These are phyloP conservation scores for Geotrichum reessii DNA, from an alignment of 1,139 yeast species.

Conservation along the genomic window DNA sequence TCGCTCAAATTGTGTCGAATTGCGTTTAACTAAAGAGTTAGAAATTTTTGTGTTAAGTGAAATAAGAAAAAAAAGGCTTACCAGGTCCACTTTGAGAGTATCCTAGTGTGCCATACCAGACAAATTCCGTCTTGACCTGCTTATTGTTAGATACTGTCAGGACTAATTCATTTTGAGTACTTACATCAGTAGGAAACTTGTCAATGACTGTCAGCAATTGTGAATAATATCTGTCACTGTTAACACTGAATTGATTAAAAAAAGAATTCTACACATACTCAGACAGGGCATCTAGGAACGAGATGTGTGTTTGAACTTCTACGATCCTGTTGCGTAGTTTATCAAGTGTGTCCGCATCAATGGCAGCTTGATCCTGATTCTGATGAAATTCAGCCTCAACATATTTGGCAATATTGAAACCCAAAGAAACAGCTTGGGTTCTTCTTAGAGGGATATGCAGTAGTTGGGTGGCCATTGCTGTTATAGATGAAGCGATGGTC, in stretches of 20 bases:
- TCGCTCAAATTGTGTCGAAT: conserved; percentile 53
- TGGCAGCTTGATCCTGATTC: conserved; percentile 50
- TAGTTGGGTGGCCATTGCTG: conserved; percentile 21
- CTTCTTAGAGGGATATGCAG: conserved; percentile 48
- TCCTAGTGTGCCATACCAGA: conserved; percentile 69
- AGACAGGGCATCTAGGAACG: conserved; percentile 26
- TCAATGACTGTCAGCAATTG: conserved; percentile 32
- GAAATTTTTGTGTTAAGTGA: conserved; percentile 12
- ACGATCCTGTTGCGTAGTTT: conserved; percentile 37
- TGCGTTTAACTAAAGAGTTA: conserved; percentile 37
- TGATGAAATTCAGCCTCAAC: conserved; percentile 63
- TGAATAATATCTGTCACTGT: neutral
- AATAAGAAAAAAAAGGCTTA: conserved; percentile 18
- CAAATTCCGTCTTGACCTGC: conserved; percentile 43
- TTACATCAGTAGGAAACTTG: conserved; percentile 44
- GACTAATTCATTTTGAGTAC: conserved; percentile 7
- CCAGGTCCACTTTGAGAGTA: conserved; percentile 44
- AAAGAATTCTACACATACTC: conserved; percentile 16
- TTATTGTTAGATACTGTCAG: neutral
- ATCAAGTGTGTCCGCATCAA: conserved; percentile 47
- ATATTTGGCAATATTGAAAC: conserved; percentile 43
- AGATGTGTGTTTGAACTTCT: conserved; percentile 32
- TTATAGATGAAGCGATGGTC: neutral
- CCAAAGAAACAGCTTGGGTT: conserved; percentile 46
- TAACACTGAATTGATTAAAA: neutral